These are phyloP conservation scores for Lepidium aucheri DNA, from an alignment of 345 rosid genomes.

Conservation along the genomic window DNA sequence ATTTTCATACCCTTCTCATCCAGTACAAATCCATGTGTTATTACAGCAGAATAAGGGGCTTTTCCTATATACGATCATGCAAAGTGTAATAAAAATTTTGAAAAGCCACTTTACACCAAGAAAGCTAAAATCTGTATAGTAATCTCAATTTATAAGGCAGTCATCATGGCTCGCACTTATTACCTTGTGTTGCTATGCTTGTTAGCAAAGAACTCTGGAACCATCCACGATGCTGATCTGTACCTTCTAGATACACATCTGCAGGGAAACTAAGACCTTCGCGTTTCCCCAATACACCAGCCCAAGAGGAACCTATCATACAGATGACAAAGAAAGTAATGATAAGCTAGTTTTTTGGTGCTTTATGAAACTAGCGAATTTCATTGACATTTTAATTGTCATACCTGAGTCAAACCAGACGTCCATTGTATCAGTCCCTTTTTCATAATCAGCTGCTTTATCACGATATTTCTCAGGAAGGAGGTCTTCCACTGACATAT, in stretches of 20 bases:
- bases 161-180: not conserved
- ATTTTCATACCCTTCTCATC: slow-evolving; percentile 96
- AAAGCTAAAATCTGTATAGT: slow-evolving; percentile 4
- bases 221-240: slow-evolving; percentile 99
- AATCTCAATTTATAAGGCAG: not conserved
- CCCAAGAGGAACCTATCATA: slow-evolving; percentile 87
- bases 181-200: slow-evolving; percentile 85
- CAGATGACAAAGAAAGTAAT: slow-evolving; percentile 6
- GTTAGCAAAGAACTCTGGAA: slow-evolving; percentile 93
- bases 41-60: slow-evolving; percentile 74
- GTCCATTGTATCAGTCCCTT: slow-evolving; percentile 97
- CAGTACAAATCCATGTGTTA: slow-evolving; percentile 95
- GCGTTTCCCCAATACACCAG: slow-evolving; percentile 74
- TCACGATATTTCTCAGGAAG: slow-evolving; percentile 71
- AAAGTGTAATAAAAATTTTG: slow-evolving; percentile 7
- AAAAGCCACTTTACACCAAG: slow-evolving; percentile 1
- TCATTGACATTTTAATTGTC: not conserved
- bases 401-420: slow-evolving; percentile 98
- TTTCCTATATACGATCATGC: slow-evolving; percentile 41
- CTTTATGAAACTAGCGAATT: not conserved
- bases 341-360: not conserved
- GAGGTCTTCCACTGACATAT: slow-evolving; percentile 77
- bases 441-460: slow-evolving; percentile 70
- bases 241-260: slow-evolving; percentile 89
- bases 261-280: slow-evolving; percentile 65